These are phyloP conservation scores for Auricularia sp. DNA, from an alignment of 768 basidiomycete species.

Conservation along the genomic window DNA sequence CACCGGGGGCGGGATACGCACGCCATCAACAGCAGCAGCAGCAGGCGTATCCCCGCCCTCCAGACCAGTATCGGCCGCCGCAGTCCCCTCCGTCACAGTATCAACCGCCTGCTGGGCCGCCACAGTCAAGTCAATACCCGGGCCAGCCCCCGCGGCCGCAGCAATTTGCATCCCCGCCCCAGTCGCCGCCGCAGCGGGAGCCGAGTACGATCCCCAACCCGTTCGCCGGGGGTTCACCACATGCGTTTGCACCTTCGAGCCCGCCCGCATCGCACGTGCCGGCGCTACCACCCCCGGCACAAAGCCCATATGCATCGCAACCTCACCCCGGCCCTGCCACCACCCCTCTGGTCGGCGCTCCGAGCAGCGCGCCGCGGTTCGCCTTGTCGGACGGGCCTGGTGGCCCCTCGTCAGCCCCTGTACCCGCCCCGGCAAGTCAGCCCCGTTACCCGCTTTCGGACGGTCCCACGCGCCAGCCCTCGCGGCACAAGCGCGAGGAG, in stretches of 20 bases:
- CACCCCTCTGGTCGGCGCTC: neutral
- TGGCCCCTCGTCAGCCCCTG: neutral
- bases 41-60: neutral
- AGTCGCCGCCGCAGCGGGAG: neutral
- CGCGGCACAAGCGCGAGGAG: neutral
- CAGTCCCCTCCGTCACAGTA: neutral
- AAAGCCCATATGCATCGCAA: no score
- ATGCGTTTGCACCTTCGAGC: neutral
- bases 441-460: no score
- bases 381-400: neutral
- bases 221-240: neutral
- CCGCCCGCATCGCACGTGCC: neutral
- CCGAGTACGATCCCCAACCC: neutral
- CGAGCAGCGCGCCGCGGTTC: neutral
- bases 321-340: neutral
- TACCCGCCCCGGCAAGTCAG: neutral
- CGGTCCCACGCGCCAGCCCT: neutral
- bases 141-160: no score
- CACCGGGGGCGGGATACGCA: neutral
- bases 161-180: no score
- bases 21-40: neutral
- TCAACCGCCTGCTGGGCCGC: neutral
- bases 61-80: conserved; percentile 1
- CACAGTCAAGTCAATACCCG: no score
- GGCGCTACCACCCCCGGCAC: neutral